phyloP scores from a whole-genome alignment of 768 basidiomycete genomes.

The Pholiota molesta region DNA sequence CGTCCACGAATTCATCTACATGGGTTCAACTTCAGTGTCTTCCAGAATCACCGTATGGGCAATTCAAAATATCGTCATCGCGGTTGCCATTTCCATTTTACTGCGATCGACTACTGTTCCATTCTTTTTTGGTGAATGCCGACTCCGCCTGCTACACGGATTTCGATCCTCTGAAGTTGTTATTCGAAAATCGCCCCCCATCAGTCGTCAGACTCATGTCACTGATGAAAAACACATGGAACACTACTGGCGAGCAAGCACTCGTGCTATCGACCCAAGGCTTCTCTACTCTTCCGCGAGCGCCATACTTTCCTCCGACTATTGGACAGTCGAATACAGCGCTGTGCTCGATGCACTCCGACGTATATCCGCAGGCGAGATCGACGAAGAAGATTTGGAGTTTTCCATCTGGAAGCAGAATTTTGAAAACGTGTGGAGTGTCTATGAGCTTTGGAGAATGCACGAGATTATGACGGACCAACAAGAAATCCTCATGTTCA shows the following conservation, averaged over 20 bases:
- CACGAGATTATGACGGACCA: conserved; percentile 32
- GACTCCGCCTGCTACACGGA: conserved; percentile 30
- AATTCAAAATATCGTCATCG: conserved; percentile 31
- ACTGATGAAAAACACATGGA: conserved; percentile 24
- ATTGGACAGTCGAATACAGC: conserved; percentile 33
- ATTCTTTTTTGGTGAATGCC: conserved; percentile 38
- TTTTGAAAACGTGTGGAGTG: conserved; percentile 26
- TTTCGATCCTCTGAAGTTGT: conserved; percentile 34
- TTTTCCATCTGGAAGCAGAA: conserved; percentile 33
- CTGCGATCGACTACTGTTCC: conserved; percentile 32
- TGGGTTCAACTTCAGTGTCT: conserved; percentile 1
- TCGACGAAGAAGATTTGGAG: conserved; percentile 31
- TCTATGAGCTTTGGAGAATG: conserved; percentile 33
- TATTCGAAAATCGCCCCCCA: conserved; percentile 29
- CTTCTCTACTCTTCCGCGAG: conserved; percentile 30
- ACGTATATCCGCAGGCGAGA: conserved; percentile 24
- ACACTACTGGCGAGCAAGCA: conserved; percentile 27
- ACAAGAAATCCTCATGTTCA: conserved; percentile 31
- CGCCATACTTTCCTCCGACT: conserved; percentile 32
- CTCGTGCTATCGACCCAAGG: conserved; percentile 30
- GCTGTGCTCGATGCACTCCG: conserved; percentile 32
- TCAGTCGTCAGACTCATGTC: conserved; percentile 7
- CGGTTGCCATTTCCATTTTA: conserved; percentile 29
- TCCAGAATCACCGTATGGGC: conserved; percentile 25
- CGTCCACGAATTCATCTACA: conserved; percentile 1